phyloP scores from a whole-genome alignment of 2,329 filamentous ascomycete species.

The Aureobasidium sp. region DNA sequence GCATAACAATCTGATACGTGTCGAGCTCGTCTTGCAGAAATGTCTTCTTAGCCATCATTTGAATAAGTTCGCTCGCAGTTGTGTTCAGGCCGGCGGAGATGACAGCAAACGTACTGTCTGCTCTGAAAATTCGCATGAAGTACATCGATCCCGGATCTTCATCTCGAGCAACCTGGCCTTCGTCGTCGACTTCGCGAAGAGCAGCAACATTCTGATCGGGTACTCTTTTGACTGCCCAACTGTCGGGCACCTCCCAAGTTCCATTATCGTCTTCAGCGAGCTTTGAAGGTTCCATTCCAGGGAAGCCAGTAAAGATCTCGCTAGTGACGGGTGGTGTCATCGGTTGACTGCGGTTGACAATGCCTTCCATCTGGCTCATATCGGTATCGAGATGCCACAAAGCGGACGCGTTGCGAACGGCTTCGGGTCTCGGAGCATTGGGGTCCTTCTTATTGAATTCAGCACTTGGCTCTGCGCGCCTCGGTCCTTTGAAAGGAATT shows the following conservation, averaged over 20 bases:
- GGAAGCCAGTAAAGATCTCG: slow-evolving; percentile 40
- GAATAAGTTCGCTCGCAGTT: slow-evolving; percentile 77
- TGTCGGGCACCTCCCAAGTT: slow-evolving; percentile 92
- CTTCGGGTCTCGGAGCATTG: slow-evolving; percentile 32
- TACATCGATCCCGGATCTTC: slow-evolving; percentile 72
- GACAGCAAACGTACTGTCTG: slow-evolving; percentile 89
- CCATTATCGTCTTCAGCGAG: slow-evolving; percentile 30
- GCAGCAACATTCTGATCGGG: slow-evolving; percentile 56
- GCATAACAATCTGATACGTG: slow-evolving; percentile 93
- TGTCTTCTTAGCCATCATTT: slow-evolving; percentile 90
- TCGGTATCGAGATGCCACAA: slow-evolving; percentile 81
- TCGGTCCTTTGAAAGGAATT: slow-evolving; percentile 47
- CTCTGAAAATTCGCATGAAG: slow-evolving; percentile 91
- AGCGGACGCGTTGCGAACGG: slow-evolving; percentile 33
- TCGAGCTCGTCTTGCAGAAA: slow-evolving; percentile 83
- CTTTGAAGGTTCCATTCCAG: slow-evolving; percentile 14
- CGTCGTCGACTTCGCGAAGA: slow-evolving; percentile 61
- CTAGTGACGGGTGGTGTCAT: slow-evolving; percentile 57
- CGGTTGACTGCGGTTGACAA: slow-evolving; percentile 54
- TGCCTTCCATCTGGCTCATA: slow-evolving; percentile 84
- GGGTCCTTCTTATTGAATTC: slow-evolving; percentile 40
- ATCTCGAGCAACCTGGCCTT: slow-evolving; percentile 53
- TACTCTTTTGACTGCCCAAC: slow-evolving; percentile 79
- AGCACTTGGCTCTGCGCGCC: slow-evolving; percentile 40
- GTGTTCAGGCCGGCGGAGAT: slow-evolving; percentile 78